These are phyloP conservation scores for Cyanodermella asteris DNA, from an alignment of 2,329 filamentous ascomycete genomes.

Conservation along the genomic window DNA sequence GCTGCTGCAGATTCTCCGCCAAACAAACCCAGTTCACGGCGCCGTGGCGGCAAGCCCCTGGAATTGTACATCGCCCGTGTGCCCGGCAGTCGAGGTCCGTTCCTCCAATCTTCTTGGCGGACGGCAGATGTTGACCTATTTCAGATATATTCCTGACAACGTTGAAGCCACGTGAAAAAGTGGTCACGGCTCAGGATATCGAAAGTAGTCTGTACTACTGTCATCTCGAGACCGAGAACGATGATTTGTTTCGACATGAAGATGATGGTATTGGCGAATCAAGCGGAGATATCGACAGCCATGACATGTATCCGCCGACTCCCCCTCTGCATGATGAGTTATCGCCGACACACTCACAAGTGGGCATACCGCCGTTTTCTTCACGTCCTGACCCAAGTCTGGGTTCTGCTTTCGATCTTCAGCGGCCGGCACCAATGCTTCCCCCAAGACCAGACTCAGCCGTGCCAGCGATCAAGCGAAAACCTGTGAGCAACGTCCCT, in stretches of 20 bases:
- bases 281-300: too few relatives aligned
- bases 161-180: conserved; percentile 63
- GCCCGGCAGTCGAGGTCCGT: conserved; percentile 64
- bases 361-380: too few relatives aligned
- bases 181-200: conserved; percentile 67
- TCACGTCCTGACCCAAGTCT: too few relatives aligned
- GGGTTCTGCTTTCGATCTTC: too few relatives aligned
- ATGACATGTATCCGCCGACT: too few relatives aligned
- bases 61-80: conserved; percentile 84
- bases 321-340: too few relatives aligned
- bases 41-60: conserved; percentile 49
- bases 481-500: too few relatives aligned
- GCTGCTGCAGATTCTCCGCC: conserved; percentile 69
- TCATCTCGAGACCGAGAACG: conserved; percentile 48
- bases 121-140: neutral
- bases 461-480: too few relatives aligned
- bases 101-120: conserved; percentile 1
- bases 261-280: too few relatives aligned
- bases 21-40: conserved; percentile 50
- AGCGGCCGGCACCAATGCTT: too few relatives aligned
- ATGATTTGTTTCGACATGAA: conserved; percentile 17
- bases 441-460: too few relatives aligned
- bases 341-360: too few relatives aligned
- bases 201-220: conserved; percentile 77
- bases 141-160: conserved; percentile 81